Base-by-base conservation (phyloP, 306 rosid species). In the Inga oerstediana region DNA sequence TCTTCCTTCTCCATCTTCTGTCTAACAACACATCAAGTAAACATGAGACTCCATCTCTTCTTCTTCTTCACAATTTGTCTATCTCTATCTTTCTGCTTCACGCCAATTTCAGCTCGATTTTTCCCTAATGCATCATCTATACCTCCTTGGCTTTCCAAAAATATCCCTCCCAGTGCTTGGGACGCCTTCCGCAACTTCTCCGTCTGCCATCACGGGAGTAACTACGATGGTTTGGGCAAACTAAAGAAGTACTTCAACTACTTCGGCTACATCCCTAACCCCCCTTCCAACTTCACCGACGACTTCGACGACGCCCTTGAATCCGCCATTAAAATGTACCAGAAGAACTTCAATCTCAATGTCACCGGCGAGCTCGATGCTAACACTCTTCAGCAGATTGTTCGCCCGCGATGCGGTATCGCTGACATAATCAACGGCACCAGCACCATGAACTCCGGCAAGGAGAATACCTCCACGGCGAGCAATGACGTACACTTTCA, bases 291-390 rank as follows among this genome's bases (percentile, higher is more conserved):
- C 24, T 87, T 80, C 88, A 89, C 94, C 32, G 97, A 27, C 30
- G 30, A 27, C 30, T 27, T 27, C 30, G 30, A 27, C 32, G 97
- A 96, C 16, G 78, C 75, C 1, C 84, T 93, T 0, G 84, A 89
- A 48, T 70, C 90, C 1, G 97, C 98, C 35, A 34, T 95, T 4
- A 76, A 73, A 0, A 79, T 88, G 0, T 96, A 92, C 86, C 98
- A 96, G 62, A 86, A 84, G 69, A 96, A 96, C 70, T 96, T 96
- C 93, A 96, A 96, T 65, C 93, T 94, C 83, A 92, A 94, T 78
- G 79, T 86, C 72, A 89, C 98, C 15, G 98, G 97, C 19, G 80
- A 88, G 41, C 93, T 93, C 5, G 97, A 96, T 58, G 59, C 65
- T 1, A 35, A 49, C 44, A 96, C 98, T 5, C 65, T 93, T 14